Percentiles rank a stretch among this genome's conserved stretches.
Evolutionary conservation across 2,329 filamentous ascomycete genomes (phyloP).

Genomic region (Hypoxylon sp.): DNA sequence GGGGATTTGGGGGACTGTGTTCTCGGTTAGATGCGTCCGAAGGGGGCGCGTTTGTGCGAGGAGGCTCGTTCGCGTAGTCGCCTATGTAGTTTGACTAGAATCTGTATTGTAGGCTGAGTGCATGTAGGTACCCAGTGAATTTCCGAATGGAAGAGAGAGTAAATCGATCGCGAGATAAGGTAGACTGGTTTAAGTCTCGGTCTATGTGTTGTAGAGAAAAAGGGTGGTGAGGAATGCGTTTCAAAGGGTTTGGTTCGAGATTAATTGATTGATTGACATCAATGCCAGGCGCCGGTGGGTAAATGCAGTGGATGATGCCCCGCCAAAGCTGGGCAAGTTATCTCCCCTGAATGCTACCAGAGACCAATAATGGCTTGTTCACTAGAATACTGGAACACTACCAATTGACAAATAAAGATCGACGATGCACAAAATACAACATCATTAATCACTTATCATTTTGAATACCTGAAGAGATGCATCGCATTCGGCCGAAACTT

Average conservation of each 20-base stretch:
- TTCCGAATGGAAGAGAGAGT: conserved; percentile 1
- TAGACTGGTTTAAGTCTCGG: conserved; percentile 8
- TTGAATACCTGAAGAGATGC: not conserved
- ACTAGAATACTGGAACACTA: conserved; percentile 12
- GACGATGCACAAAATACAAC: conserved; percentile 6
- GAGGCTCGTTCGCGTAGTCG: conserved; percentile 20
- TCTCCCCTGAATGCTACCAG: conserved; percentile 21
- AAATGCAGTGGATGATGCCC: conserved; percentile 26
- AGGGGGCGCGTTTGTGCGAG: conserved; percentile 22
- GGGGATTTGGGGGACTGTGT: conserved; percentile 13
- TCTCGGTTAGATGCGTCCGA: conserved; percentile 37
- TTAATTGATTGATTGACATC: conserved; percentile 39
- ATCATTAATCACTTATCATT: conserved; percentile 15
- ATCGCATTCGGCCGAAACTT: conserved; percentile 7
- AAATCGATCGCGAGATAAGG: conserved; percentile 9
- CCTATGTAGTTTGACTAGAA: conserved; percentile 1
- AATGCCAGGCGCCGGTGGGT: conserved; percentile 24
- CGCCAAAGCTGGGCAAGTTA: conserved; percentile 25
- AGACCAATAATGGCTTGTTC: conserved; percentile 17
- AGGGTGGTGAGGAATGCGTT: conserved; percentile 32
- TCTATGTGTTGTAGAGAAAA: conserved; percentile 18
- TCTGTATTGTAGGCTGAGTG: conserved; percentile 2
- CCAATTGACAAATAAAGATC: conserved; percentile 40
- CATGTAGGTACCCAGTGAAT: conserved; percentile 16
- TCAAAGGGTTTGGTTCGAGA: conserved; percentile 35